Evolutionary conservation across 192 early-diverging fungal genomes (phyloP).

Genomic region (Podila epigama): DNA sequence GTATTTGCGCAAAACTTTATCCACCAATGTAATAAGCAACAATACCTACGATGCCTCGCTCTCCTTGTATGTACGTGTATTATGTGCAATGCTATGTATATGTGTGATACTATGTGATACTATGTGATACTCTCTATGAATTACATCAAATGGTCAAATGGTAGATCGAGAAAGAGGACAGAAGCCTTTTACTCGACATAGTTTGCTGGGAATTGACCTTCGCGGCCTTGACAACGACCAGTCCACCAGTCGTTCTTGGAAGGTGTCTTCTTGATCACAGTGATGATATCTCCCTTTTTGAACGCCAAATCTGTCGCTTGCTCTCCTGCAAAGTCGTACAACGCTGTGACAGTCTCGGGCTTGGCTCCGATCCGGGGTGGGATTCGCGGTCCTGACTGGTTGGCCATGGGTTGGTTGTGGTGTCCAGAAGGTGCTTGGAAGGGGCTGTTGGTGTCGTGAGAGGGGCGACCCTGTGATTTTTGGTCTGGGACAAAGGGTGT

Average conservation of each 20-base stretch:
- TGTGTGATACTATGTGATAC: not conserved
- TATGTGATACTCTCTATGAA: too few relatives aligned
- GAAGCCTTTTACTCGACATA: constrained; percentile 1
- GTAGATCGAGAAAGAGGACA: too few relatives aligned
- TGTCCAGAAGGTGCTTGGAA: constrained; percentile 3
- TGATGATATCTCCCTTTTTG: constrained; percentile 82
- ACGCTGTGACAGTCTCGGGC: constrained; percentile 61
- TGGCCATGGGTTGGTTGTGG: constrained; percentile 9
- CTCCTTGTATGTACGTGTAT: too few relatives aligned
- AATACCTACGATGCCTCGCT: too few relatives aligned
- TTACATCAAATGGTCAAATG: too few relatives aligned
- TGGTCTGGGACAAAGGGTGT: not conserved
- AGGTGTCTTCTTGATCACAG: constrained; percentile 69
- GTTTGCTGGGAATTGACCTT: constrained; percentile 49
- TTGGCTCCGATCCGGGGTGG: constrained; percentile 1
- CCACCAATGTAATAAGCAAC: too few relatives aligned
- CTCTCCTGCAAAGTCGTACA: constrained; percentile 84
- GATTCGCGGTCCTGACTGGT: constrained; percentile 11
- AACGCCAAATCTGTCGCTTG: constrained; percentile 83
- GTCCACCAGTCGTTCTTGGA: constrained; percentile 90
- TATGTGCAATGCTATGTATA: not conserved
- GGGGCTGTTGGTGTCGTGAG: constrained; percentile 6
- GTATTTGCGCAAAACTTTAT: too few relatives aligned
- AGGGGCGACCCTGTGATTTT: not conserved
- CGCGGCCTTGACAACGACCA: constrained; percentile 67